A percentile compares a stretch with the other conserved stretches of the same genome.
Evolutionary conservation across 225 moss, liverwort and hornwort species (phyloP).

Genomic region (Polytrichum formosum): DNA sequence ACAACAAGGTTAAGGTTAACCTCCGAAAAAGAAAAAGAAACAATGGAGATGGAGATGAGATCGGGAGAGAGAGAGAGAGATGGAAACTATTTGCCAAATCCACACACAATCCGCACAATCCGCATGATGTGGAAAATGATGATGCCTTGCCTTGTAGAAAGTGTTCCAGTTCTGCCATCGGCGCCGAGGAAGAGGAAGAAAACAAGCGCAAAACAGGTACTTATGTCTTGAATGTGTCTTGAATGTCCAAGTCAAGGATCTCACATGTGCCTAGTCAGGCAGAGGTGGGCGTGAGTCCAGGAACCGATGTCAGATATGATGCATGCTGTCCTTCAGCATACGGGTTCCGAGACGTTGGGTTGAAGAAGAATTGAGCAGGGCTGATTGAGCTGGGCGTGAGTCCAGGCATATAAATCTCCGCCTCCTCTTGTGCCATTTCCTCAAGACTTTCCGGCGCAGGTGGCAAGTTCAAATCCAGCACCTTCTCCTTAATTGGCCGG

Average conservation of each 20-base stretch:
- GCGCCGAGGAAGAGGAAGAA: background rate
- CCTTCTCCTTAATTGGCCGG: conserved; percentile 55
- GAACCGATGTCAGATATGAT: conserved; percentile 36
- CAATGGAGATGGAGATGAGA: background rate
- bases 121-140: background rate
- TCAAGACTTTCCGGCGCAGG: conserved; percentile 62
- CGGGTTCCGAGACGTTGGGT: conserved; percentile 10
- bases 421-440: conserved; percentile 42
- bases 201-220: background rate
- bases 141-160: conserved; percentile 4
- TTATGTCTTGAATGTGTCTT: background rate
- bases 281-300: conserved; percentile 79
- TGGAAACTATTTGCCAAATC: conserved; percentile 10
- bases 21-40: background rate
- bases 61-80: background rate
- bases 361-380: conserved; percentile 28
- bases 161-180: background rate
- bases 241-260: conserved; percentile 6
- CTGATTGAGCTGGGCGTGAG: no score
- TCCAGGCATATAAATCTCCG: conserved; percentile 24
- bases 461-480: conserved; percentile 82
- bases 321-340: conserved; percentile 14
- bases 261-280: conserved; percentile 37
- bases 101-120: conserved; percentile 31
- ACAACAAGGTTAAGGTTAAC: conserved; percentile 29